Conservation (phyloP, 768 basidiomycete genomes). For the Russula emetica region DNA sequence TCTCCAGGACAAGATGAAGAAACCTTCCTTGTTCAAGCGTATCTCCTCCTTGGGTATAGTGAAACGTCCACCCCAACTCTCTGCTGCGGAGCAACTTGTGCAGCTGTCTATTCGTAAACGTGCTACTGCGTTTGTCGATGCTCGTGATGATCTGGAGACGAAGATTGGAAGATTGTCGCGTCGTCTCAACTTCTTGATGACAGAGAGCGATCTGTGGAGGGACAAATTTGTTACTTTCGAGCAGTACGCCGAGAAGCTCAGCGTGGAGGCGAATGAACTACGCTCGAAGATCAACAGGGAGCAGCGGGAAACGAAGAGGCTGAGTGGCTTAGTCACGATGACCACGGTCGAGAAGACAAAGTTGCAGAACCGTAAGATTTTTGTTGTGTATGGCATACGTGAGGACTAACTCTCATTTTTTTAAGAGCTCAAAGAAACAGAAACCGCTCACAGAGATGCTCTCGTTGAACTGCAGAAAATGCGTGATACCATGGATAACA, state of each 20-base stretch:
- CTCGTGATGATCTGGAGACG: conserved; percentile 88
- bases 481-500: conserved; percentile 78
- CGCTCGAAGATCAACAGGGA: conserved; percentile 87
- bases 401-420: neutral
- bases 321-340: conserved; percentile 73
- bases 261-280: conserved; percentile 79
- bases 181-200: conserved; percentile 87
- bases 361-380: conserved; percentile 66
- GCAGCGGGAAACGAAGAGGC: conserved; percentile 79
- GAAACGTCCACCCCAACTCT: conserved; percentile 64
- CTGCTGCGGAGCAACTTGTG: conserved; percentile 71
- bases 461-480: conserved; percentile 76
- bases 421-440: conserved; percentile 76
- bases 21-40: conserved; percentile 81
- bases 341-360: conserved; percentile 76
- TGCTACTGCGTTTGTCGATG: conserved; percentile 92
- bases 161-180: conserved; percentile 86
- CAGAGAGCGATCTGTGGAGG: conserved; percentile 84
- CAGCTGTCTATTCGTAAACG: conserved; percentile 88
- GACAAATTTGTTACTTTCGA: conserved; percentile 95
- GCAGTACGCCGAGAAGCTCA: conserved; percentile 87
- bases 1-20: conserved; percentile 87
- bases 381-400: neutral
- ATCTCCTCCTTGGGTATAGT: conserved; percentile 71
- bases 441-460: conserved; percentile 75